A percentile compares a stretch with the other conserved stretches of the same genome.
These are phyloP conservation scores for Trichosporon ovoides DNA, from an alignment of 1,284 basidiomycete species.

Conservation along the genomic window DNA sequence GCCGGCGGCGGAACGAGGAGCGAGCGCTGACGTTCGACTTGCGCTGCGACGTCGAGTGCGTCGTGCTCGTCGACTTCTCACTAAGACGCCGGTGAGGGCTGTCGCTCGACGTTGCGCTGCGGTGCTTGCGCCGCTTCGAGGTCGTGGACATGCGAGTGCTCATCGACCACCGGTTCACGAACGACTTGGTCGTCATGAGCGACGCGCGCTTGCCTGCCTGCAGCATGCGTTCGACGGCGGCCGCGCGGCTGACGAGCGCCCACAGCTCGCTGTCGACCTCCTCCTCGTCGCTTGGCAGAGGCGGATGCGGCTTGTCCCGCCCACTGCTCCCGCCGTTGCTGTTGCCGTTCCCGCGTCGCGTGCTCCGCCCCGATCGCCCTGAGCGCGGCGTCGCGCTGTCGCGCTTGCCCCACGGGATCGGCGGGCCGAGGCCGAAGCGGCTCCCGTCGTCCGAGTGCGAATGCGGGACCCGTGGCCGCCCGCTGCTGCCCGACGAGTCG, in stretches of 20 bases:
- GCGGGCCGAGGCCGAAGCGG: conserved; percentile 18
- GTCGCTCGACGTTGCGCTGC: conserved; percentile 1
- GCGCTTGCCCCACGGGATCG: conserved; percentile 17
- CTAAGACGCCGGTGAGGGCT: conserved; percentile 2
- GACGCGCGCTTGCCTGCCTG: conserved; percentile 34
- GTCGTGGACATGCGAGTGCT: conserved; percentile 1
- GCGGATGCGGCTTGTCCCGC: neutral
- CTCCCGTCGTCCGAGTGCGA: neutral
- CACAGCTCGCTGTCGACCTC: conserved; percentile 35
- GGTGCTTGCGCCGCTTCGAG: neutral
- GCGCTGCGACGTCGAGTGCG: conserved; percentile 2
- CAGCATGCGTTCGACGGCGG: conserved; percentile 37
- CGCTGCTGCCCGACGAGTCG: neutral
- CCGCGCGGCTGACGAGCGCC: conserved; percentile 32
- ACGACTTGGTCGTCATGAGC: conserved; percentile 5
- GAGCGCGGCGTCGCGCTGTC: conserved; percentile 13
- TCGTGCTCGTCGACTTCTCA: conserved; percentile 5
- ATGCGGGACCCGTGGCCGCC: neutral
- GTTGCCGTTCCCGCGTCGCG: neutral
- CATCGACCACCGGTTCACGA: conserved; percentile 7
- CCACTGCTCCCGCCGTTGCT: neutral
- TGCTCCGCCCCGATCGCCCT: conserved; percentile 5
- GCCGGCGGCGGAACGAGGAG: neutral
- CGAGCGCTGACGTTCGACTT: conserved; percentile 1
- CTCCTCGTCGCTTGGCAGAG: neutral